A percentile compares a stretch with the other conserved stretches of the same genome.
These are phyloP conservation scores for Centella asiatica DNA, from an alignment of 129 eudicot genomes.

Conservation along the genomic window DNA sequence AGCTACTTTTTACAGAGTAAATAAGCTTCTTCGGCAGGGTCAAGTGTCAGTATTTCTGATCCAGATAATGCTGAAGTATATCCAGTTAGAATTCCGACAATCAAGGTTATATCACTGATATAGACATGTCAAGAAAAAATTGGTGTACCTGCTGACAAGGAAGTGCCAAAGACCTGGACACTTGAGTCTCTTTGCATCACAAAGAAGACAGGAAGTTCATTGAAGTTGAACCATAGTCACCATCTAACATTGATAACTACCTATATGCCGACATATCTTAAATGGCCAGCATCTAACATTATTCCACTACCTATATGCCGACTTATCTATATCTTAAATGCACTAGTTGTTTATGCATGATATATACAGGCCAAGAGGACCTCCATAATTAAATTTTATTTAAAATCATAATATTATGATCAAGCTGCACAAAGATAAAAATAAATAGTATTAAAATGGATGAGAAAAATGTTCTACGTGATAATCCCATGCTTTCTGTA, in stretches of 20 bases:
- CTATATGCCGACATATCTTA: not conserved
- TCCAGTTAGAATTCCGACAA: not conserved
- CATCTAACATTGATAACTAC: not conserved
- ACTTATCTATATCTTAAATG: too few species aligned
- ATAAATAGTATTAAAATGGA: too few species aligned
- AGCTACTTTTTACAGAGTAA: too few species aligned
- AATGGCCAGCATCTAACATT: too few species aligned
- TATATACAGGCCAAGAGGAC: too few species aligned
- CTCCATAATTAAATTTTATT: too few species aligned
- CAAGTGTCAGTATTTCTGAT: not conserved
- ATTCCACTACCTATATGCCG: too few species aligned
- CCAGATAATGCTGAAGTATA: not conserved
- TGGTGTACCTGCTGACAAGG: not conserved
- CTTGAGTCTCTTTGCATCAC: not conserved
- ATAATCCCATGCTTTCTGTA: too few species aligned
- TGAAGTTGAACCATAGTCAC: not conserved
- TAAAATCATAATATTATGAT: not conserved
- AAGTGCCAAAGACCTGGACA: not conserved
- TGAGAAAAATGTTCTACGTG: too few species aligned
- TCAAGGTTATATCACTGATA: not conserved
- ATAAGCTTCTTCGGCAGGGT: not conserved
- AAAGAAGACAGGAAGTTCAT: too few species aligned
- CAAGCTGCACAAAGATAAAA: too few species aligned
- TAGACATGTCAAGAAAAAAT: not conserved
- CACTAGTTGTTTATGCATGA: too few species aligned